phyloP scores from a whole-genome alignment of 768 basidiomycete genomes.

The Tylopilus felleus region DNA sequence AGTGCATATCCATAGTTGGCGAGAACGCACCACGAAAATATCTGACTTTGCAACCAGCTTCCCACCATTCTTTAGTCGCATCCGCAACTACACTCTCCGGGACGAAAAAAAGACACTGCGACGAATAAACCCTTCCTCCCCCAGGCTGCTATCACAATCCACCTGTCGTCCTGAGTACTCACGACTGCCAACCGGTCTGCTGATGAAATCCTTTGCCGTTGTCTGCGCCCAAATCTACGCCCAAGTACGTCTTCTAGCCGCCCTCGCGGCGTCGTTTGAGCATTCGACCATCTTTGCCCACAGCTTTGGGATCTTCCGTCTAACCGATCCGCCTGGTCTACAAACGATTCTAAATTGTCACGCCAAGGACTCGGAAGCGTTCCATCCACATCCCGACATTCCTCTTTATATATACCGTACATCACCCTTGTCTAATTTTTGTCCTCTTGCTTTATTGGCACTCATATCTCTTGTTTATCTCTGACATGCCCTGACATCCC shows the following conservation, averaged over 20 bases:
- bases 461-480: not conserved
- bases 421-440: too few relatives aligned
- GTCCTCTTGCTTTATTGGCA: not conserved
- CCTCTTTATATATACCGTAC: constrained; percentile 87
- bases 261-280: not conserved
- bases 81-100: not conserved
- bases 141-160: too few relatives aligned
- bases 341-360: constrained; percentile 65
- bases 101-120: not conserved
- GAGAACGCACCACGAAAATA: not conserved
- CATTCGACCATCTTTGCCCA: not conserved
- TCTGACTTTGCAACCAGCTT: not conserved
- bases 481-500: not conserved
- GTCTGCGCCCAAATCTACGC: constrained; percentile 77
- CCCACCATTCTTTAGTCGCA: not conserved
- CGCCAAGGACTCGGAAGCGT: constrained; percentile 70
- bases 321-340: constrained; percentile 85
- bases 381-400: constrained; percentile 81
- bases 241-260: constrained; percentile 50
- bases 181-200: too few relatives aligned
- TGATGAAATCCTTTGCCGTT: constrained; percentile 90
- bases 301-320: constrained; percentile 81
- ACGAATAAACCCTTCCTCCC: not conserved
- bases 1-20: not conserved
- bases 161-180: too few relatives aligned